Conservation (phyloP, 148 eudicot genomes). For the Rhododendron molle region DNA sequence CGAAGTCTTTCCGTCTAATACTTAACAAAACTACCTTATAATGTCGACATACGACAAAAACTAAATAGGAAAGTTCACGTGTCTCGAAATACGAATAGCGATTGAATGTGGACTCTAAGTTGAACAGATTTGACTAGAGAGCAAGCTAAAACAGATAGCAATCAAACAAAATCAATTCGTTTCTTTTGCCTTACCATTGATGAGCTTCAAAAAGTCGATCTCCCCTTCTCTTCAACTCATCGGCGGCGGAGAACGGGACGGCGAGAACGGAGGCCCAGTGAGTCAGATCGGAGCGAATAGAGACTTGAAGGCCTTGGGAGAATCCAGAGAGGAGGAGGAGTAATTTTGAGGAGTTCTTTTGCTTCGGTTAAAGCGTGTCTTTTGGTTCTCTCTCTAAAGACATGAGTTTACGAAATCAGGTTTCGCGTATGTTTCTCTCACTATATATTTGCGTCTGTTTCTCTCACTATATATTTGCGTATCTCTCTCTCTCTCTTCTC, state of each 20-base stretch:
- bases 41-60: neutral
- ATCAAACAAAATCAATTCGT: slow-evolving; percentile 4
- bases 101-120: neutral
- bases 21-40: neutral
- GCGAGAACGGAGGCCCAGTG: slow-evolving; percentile 18
- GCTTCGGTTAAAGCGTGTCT: neutral
- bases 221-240: slow-evolving; percentile 36
- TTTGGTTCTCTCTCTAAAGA: slow-evolving; percentile 12
- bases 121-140: slow-evolving; percentile 15
- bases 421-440: neutral
- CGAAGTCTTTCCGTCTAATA: neutral
- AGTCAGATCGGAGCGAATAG: slow-evolving; percentile 38
- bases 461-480: neutral
- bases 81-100: neutral
- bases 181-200: slow-evolving; percentile 28
- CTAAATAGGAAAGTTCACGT: neutral
- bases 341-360: neutral
- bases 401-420: neutral
- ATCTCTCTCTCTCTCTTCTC: neutral
- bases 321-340: neutral
- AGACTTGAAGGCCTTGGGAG: neutral
- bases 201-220: slow-evolving; percentile 16
- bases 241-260: slow-evolving; percentile 13
- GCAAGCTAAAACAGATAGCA: neutral
- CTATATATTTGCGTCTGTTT: neutral